Base-by-base conservation (phyloP, 2,329 filamentous ascomycete genomes). In the Sporothrix sp. region DNA sequence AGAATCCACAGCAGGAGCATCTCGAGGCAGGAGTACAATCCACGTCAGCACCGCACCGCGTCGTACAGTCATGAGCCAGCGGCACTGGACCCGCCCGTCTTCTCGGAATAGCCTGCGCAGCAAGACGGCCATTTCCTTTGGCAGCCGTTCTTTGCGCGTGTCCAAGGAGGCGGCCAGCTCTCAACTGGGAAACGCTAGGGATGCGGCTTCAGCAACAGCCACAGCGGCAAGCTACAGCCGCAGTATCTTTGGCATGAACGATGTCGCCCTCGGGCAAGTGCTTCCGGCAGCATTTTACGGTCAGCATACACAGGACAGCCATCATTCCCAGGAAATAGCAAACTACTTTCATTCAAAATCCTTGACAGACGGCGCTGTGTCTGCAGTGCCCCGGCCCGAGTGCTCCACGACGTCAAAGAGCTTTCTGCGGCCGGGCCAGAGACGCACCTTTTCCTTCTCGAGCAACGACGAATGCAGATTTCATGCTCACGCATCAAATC, bases 401-500 rank as follows among this genome's bases (percentile, higher is more conserved):
- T 21, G 16, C n/a, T 13, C 18, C 18, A 45, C 53, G 14, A 45
- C 13, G n/a, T 48, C 47, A 27, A 48, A 32, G 18, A 56, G 48
- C 16, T 45, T 51, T 18, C 14, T 48, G 8, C 43, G 39, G 7
- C 7, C 36, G 6, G 45, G 13, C 7, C 33, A 25, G 5, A 37
- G 33, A 10, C 40, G 33, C 7, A 51, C 45, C 37, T 53, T 52
- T 27, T 56, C 55, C 7, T 57, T 57, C 28, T 51, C 53, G 4
- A 52, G 52, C 39, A 40, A 47, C 30, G 52, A 54, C 7, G 27
- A 66, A 60, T 48, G 63, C 60, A 36, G n/a, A 55, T 59, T 8
- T 67, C 68, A 28, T 28, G 8, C 35, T 14, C 7, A 13, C 4
- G 5, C 49, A n/a, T 20, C 32, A 0, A 38, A 20, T 7, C 23